These are phyloP conservation scores for Phanerodontia chrysosporium DNA, from an alignment of 768 basidiomycete genomes.

Conservation along the genomic window DNA sequence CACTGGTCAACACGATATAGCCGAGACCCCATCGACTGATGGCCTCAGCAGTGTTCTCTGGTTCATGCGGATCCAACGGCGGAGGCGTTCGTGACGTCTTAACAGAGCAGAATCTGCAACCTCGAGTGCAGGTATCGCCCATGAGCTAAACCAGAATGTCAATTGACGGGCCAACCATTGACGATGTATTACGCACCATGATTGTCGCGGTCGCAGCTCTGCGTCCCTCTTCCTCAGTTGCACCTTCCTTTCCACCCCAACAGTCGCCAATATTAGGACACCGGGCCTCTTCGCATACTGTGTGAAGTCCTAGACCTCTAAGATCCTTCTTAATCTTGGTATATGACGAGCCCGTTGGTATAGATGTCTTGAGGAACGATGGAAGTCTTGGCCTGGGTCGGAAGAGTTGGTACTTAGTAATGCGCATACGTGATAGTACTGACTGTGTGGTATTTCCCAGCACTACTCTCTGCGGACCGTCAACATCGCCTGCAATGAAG, in stretches of 20 bases:
- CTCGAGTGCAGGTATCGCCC: constrained; percentile 98
- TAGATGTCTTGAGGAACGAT: constrained; percentile 83
- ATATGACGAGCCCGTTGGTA: constrained; percentile 86
- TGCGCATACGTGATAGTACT: constrained; percentile 19
- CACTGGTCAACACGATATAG: constrained; percentile 95
- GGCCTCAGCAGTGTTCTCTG: constrained; percentile 97
- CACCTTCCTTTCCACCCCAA: constrained; percentile 83
- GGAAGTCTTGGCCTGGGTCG: constrained; percentile 75
- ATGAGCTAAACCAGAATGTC: constrained; percentile 60
- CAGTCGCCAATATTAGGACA: constrained; percentile 99
- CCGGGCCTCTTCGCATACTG: constrained; percentile 97
- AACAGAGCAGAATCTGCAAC: constrained; percentile 95
- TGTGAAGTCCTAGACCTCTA: constrained; percentile 85
- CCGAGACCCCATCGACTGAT: constrained; percentile 97
- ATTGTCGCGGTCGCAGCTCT: constrained; percentile 94
- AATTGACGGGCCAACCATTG: background rate
- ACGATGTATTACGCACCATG: constrained; percentile 58
- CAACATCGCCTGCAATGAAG: constrained; percentile 61
- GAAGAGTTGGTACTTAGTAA: background rate
- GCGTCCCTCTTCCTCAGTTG: constrained; percentile 65
- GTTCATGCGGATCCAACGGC: constrained; percentile 93
- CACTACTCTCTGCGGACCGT: constrained; percentile 49
- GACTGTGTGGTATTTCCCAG: constrained; percentile 71
- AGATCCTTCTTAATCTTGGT: constrained; percentile 94
- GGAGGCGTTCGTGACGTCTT: constrained; percentile 88